Percentiles rank a stretch among this genome's conserved stretches.
Evolutionary conservation across 441 rosid species (phyloP).

Genomic region (Syzygium syzygioides): DNA sequence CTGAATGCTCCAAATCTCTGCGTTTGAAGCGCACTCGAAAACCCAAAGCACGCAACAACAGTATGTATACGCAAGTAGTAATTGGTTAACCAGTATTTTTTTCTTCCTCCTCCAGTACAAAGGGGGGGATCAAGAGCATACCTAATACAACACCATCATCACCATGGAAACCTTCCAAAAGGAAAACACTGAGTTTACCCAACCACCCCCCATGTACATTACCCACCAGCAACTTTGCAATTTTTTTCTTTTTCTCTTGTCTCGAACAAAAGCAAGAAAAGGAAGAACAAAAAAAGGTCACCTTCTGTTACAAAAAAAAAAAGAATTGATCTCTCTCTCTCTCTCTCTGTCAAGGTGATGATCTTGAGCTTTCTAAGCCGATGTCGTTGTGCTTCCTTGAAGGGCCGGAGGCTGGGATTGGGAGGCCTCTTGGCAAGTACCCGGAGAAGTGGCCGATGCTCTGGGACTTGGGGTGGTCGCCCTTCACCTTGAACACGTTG

Average conservation of each 20-base stretch:
- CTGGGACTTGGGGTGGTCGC: neutral
- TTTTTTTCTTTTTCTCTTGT: neutral
- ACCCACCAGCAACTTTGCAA: neutral
- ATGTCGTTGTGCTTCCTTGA: constrained; percentile 80
- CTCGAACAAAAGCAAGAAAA: neutral
- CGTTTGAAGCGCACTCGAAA: neutral
- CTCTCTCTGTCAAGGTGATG: constrained; percentile 41
- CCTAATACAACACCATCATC: neutral
- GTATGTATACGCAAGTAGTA: neutral
- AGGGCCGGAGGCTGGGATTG: constrained; percentile 82
- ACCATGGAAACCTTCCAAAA: neutral
- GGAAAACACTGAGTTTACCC: neutral
- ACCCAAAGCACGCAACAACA: neutral
- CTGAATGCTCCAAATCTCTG: neutral
- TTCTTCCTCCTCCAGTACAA: neutral
- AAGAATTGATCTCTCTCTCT: neutral
- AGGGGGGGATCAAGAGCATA: neutral
- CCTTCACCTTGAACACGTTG: neutral
- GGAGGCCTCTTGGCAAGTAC: constrained; percentile 19
- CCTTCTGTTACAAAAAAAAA: constrained; percentile 14
- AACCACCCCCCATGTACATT: neutral
- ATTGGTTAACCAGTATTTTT: neutral
- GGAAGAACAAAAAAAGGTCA: constrained; percentile 3
- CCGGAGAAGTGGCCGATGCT: constrained; percentile 9
- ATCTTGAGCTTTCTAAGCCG: constrained; percentile 52